A percentile compares a stretch with the other conserved stretches of the same genome.
These are phyloP conservation scores for Boletus bicolor DNA, from an alignment of 768 basidiomycete genomes.

Conservation along the genomic window DNA sequence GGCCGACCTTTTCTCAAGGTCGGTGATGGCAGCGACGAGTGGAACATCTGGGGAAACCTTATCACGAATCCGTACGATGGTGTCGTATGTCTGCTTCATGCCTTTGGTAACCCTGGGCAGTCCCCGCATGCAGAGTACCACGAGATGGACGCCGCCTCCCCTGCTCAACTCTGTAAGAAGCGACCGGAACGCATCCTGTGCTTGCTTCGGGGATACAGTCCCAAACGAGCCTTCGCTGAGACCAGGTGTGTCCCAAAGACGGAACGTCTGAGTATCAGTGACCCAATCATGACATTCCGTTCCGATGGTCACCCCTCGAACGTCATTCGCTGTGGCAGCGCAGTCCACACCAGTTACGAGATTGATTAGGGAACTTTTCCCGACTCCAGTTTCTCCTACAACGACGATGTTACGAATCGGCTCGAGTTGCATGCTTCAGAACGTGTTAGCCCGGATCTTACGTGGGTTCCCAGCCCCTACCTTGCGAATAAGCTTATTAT, in stretches of 20 bases:
- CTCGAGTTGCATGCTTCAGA: conserved; percentile 5
- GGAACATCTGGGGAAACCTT: conserved; percentile 18
- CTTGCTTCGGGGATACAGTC: conserved; percentile 21
- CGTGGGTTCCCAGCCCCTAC: background rate
- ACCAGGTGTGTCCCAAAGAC: conserved; percentile 33
- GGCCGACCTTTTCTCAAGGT: conserved; percentile 30
- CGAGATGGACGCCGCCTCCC: conserved; percentile 23
- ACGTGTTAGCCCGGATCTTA: conserved; percentile 5
- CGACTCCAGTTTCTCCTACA: conserved; percentile 29
- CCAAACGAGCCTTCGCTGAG: conserved; percentile 29
- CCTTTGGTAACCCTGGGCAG: conserved; percentile 23
- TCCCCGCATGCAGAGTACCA: conserved; percentile 29
- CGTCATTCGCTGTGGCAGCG: conserved; percentile 21
- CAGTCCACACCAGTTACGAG: conserved; percentile 24
- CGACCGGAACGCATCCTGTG: conserved; percentile 25
- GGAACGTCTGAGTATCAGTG: conserved; percentile 17
- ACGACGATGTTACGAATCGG: conserved; percentile 29
- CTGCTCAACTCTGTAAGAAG: conserved; percentile 22
- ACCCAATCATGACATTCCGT: conserved; percentile 18
- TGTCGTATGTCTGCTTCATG: conserved; percentile 28
- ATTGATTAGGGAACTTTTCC: conserved; percentile 33
- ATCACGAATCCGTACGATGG: conserved; percentile 20
- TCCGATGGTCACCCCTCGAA: conserved; percentile 23
- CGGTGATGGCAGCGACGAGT: conserved; percentile 29
- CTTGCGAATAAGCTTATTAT: conserved; percentile 7